A percentile compares a stretch with the other conserved stretches of the same genome.
phyloP scores from a whole-genome alignment of 352 stramenopile species.

The Thalassiosira livingstoniorum region DNA sequence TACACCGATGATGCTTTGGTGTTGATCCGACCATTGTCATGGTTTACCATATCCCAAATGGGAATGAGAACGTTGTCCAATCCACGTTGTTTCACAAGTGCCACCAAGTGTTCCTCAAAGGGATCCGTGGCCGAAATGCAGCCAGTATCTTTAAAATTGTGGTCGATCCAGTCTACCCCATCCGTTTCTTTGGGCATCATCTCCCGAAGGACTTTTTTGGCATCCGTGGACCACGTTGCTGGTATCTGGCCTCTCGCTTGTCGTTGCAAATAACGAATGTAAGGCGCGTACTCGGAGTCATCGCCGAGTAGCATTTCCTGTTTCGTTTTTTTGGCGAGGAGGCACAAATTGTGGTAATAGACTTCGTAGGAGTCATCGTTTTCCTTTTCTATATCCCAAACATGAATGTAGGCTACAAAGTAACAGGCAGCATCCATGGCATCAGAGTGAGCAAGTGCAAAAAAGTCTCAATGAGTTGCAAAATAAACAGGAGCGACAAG shows the following conservation, averaged over 20 bases:
- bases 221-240: not conserved
- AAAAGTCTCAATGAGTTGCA: no score
- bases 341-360: constrained; percentile 20
- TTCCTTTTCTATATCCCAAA: not conserved
- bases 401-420: constrained; percentile 11
- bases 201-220: not conserved
- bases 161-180: not conserved
- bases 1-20: not conserved
- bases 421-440: no score
- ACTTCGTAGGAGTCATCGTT: not conserved
- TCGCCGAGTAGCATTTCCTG: constrained; percentile 21
- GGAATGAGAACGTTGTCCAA: constrained; percentile 39
- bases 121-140: constrained; percentile 1
- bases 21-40: constrained; percentile 33
- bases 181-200: not conserved
- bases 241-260: not conserved
- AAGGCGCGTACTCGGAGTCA: constrained; percentile 28
- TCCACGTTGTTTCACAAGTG: constrained; percentile 9
- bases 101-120: constrained; percentile 13
- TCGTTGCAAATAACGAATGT: constrained; percentile 45
- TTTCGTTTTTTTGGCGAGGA: constrained; percentile 8
- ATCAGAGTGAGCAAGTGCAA: no score
- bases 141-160: not conserved
- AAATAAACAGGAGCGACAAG: no score
- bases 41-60: constrained; percentile 53